Conservation (phyloP, 768 basidiomycete species). For the Pseudohyphozyma bogoriensis region DNA sequence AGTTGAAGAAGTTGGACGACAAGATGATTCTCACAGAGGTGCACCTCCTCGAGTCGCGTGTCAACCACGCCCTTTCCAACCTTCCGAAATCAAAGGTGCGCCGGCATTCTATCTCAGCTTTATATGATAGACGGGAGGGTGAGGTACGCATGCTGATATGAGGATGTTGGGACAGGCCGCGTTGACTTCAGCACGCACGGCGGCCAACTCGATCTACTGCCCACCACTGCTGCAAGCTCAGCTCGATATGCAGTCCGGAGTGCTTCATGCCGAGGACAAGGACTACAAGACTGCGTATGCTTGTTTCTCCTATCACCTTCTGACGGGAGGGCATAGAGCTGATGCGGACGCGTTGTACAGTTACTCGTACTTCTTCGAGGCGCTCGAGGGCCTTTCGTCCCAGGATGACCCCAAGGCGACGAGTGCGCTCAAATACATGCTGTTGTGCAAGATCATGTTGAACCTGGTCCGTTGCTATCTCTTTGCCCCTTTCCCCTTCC, state of each 20-base stretch:
- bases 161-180: slow-evolving; percentile 50
- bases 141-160: neutral
- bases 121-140: no score
- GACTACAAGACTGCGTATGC: slow-evolving; percentile 77
- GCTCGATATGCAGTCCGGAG: slow-evolving; percentile 60
- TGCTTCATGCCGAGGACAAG: slow-evolving; percentile 92
- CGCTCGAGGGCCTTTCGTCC: slow-evolving; percentile 75
- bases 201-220: slow-evolving; percentile 92
- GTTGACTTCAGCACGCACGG: slow-evolving; percentile 79
- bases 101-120: neutral
- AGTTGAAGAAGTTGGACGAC: slow-evolving; percentile 87
- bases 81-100: slow-evolving; percentile 76
- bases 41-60: slow-evolving; percentile 81
- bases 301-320: neutral
- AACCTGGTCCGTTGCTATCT: slow-evolving; percentile 58
- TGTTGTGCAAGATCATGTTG: slow-evolving; percentile 96
- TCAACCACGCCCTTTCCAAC: slow-evolving; percentile 82
- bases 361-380: slow-evolving; percentile 94
- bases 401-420: slow-evolving; percentile 70
- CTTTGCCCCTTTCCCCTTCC: no score
- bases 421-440: slow-evolving; percentile 90
- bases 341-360: neutral
- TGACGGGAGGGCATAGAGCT: no score
- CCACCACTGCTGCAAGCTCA: slow-evolving; percentile 55
- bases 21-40: slow-evolving; percentile 97